Evolutionary conservation across 805 yeast genomes (phyloP).

Genomic region (Yamadazyma phyllophila): DNA sequence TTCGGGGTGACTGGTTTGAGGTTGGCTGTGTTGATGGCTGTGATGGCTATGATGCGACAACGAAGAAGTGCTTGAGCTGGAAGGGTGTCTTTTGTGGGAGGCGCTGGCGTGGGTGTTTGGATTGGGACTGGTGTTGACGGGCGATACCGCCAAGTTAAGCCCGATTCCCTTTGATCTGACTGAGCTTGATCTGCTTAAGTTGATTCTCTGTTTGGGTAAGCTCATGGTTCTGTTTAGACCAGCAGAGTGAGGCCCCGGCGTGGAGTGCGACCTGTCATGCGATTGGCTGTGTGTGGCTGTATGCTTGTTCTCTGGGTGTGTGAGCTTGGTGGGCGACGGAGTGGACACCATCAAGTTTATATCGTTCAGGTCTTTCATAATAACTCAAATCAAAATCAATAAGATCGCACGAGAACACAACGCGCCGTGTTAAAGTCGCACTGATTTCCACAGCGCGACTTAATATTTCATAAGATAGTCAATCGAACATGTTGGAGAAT

Average conservation of each 20-base stretch:
- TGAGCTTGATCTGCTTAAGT: conserved; percentile 6
- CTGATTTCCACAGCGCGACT: conserved; percentile 3
- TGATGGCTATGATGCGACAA: no score
- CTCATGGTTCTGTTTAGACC: not conserved
- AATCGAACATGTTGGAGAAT: conserved; percentile 1
- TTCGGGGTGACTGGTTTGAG: conserved; percentile 12
- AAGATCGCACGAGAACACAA: not conserved
- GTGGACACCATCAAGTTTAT: conserved; percentile 3
- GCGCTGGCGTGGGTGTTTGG: not conserved
- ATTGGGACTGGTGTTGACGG: conserved; percentile 13
- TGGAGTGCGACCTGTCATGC: not conserved
- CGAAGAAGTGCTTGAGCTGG: not conserved
- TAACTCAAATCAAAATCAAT: not conserved
- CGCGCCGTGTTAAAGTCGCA: no score
- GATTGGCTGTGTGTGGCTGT: not conserved
- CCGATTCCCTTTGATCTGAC: conserved; percentile 31
- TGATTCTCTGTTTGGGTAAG: not conserved
- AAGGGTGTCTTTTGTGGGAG: not conserved
- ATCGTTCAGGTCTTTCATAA: not conserved
- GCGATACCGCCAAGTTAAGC: conserved; percentile 31
- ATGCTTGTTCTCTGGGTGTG: not conserved
- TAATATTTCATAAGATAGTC: conserved; percentile 1
- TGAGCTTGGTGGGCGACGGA: conserved; percentile 11
- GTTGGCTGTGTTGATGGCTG: not conserved
- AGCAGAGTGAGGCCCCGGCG: not conserved